Evolutionary conservation across 148 eudicot genomes (phyloP).

Genomic region (Hydrangea macrophylla): DNA sequence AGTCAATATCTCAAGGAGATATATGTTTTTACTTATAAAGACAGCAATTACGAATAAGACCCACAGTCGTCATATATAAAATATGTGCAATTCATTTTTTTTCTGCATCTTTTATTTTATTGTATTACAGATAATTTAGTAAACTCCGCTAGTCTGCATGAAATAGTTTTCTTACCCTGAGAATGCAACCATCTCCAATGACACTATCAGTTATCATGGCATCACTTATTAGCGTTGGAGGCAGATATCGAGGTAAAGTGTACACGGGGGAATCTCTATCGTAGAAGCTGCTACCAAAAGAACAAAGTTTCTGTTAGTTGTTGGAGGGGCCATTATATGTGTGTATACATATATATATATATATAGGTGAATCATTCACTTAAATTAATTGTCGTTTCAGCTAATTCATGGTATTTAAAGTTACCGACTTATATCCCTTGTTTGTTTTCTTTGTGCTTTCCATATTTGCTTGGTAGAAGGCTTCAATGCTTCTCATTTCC

Average conservation of each 20-base stretch:
- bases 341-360: too few relatives aligned
- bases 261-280: conserved; percentile 58
- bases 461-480: conserved; percentile 66
- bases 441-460: conserved; percentile 43
- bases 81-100: too few relatives aligned
- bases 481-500: conserved; percentile 66
- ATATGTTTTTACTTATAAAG: too few relatives aligned
- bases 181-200: conserved; percentile 79
- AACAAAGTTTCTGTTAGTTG: conserved; percentile 21
- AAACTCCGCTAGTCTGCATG: not conserved
- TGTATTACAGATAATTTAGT: too few relatives aligned
- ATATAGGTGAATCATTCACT: not conserved
- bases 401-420: conserved; percentile 15
- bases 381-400: conserved; percentile 7
- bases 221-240: conserved; percentile 54
- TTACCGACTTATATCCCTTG: conserved; percentile 49
- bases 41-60: too few relatives aligned
- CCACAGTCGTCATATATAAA: too few relatives aligned
- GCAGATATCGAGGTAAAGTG: conserved; percentile 68
- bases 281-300: conserved; percentile 49
- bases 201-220: conserved; percentile 58
- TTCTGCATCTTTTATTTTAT: too few relatives aligned
- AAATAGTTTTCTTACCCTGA: conserved; percentile 41
- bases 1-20: not conserved
- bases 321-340: not conserved